These are phyloP conservation scores for Yamadazyma ubonensis DNA, from an alignment of 805 yeast species.

Conservation along the genomic window DNA sequence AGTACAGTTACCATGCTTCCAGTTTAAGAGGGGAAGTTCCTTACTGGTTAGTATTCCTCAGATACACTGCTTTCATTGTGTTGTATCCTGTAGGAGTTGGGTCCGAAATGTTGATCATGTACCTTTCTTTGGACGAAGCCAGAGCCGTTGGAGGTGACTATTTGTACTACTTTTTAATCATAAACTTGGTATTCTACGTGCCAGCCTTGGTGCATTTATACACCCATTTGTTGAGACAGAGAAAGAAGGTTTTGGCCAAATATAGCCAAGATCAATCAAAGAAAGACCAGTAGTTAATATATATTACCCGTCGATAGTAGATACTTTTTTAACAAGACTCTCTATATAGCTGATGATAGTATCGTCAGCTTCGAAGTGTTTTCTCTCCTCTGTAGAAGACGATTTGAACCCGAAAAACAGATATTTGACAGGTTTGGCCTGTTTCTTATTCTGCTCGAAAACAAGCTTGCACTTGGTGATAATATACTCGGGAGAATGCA, in stretches of 20 bases:
- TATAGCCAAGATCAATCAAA: constrained; percentile 3
- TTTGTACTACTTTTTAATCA: constrained; percentile 56
- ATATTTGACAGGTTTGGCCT: neutral
- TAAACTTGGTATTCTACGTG: constrained; percentile 62
- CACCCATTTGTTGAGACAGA: constrained; percentile 85
- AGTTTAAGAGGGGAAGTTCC: constrained; percentile 58
- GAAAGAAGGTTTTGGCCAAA: constrained; percentile 67
- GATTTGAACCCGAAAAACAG: constrained; percentile 8
- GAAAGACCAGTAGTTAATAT: neutral
- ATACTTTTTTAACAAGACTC: constrained; percentile 19
- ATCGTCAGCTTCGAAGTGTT: constrained; percentile 23
- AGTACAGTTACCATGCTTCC: constrained; percentile 85
- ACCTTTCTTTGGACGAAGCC: constrained; percentile 73
- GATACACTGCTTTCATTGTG: constrained; percentile 80
- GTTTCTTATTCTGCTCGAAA: constrained; percentile 29
- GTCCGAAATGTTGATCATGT: constrained; percentile 71
- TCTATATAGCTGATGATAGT: constrained; percentile 34
- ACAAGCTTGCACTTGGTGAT: constrained; percentile 40
- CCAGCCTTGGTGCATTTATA: constrained; percentile 88
- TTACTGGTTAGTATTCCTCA: constrained; percentile 56
- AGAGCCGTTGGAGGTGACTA: constrained; percentile 44
- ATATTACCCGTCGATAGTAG: neutral
- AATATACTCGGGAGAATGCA: constrained; percentile 42
- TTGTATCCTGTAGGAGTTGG: constrained; percentile 93
- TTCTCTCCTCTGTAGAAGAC: constrained; percentile 10